A percentile compares a stretch with the other conserved stretches of the same genome.
Conservation (phyloP, 306 rosid genomes). For the Cucumis cinereus region DNA sequence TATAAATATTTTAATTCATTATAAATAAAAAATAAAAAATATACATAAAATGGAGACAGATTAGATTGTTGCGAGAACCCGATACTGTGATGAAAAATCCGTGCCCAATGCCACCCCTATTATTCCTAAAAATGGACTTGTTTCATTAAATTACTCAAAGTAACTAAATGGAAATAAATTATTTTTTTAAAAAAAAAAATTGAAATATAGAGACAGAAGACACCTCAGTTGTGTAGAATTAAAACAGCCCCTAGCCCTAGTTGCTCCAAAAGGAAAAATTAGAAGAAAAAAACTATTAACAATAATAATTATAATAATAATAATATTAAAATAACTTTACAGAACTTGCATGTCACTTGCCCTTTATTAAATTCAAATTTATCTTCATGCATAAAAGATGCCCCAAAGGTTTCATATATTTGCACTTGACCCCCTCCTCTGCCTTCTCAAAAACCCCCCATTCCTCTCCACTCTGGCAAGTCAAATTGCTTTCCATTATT, state of each 20-base stretch:
- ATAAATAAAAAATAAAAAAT: too few species aligned
- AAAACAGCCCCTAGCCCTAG: not conserved
- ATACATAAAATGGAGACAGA: too few species aligned
- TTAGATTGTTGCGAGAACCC: too few species aligned
- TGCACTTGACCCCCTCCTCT: constrained; percentile 32
- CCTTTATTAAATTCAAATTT: constrained; percentile 27
- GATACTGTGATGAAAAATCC: too few species aligned
- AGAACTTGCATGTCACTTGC: constrained; percentile 67
- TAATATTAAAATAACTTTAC: constrained; percentile 27
- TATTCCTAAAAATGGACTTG: not conserved
- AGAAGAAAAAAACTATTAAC: not conserved
- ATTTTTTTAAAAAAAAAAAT: not conserved
- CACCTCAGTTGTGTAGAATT: not conserved
- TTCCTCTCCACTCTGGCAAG: not conserved
- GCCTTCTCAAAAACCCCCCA: constrained; percentile 77
- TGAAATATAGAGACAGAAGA: not conserved
- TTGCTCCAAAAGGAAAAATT: not conserved
- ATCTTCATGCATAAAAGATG: constrained; percentile 40
- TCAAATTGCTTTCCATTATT: not conserved
- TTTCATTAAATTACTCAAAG: not conserved
- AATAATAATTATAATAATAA: constrained; percentile 7
- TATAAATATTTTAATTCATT: too few species aligned
- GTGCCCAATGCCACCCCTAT: too few species aligned
- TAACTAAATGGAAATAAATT: not conserved
- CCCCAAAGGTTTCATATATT: constrained; percentile 18